These are phyloP conservation scores for Hyaloscypha finlandica DNA, from an alignment of 495 filamentous ascomycete genomes.

Conservation along the genomic window DNA sequence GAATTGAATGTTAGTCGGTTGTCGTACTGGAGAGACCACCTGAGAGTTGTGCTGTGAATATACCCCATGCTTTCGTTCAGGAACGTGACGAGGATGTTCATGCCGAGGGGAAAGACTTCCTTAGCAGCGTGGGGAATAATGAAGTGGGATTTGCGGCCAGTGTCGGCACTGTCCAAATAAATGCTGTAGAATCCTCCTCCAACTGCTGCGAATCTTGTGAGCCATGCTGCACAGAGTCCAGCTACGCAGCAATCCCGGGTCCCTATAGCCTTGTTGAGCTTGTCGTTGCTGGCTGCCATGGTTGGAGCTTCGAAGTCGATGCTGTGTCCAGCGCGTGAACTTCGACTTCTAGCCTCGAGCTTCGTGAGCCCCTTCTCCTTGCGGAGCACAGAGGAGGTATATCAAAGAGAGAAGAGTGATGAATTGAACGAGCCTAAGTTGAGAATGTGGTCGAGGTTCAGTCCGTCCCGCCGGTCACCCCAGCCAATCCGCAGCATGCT, in stretches of 20 bases:
- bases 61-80: constrained; percentile 23
- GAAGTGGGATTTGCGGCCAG: constrained; percentile 17
- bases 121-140: constrained; percentile 24
- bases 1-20: constrained; percentile 27
- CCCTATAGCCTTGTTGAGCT: constrained; percentile 16
- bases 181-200: constrained; percentile 17
- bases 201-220: constrained; percentile 14
- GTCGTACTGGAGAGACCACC: constrained; percentile 22
- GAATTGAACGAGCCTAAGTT: not conserved
- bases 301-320: not conserved
- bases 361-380: not conserved
- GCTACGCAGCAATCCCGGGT: constrained; percentile 14
- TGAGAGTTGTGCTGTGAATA: constrained; percentile 20
- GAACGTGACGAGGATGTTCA: constrained; percentile 25
- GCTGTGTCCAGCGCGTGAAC: not conserved
- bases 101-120: constrained; percentile 22
- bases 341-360: not conserved
- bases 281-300: constrained; percentile 12
- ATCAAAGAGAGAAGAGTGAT: not conserved
- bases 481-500: not conserved
- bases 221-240: constrained; percentile 14
- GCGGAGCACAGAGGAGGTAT: not conserved
- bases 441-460: too few relatives aligned
- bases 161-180: not conserved
- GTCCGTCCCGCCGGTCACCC: not conserved